Base-by-base conservation (phyloP, 1,284 basidiomycete genomes). In the Ustilago tritici region DNA sequence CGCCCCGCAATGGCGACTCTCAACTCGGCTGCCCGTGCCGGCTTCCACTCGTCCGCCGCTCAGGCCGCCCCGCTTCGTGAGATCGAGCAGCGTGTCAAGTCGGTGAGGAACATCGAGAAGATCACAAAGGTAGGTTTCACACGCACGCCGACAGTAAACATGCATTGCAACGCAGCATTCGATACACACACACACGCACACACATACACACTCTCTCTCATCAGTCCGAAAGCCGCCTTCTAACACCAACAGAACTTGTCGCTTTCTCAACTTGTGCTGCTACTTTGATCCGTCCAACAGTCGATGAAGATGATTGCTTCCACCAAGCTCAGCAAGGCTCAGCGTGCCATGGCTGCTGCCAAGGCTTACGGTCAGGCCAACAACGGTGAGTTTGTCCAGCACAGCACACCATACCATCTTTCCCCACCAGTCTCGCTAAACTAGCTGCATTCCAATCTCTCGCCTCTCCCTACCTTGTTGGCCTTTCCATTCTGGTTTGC, bases 291-390 rank as follows among this genome's bases (percentile, higher is more conserved):
- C 32, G 43, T 4, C 4, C 32, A 59, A 65, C 72, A 97, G 94
- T 98, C 95, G 66, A 99, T 98, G 96, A 98, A 98, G 72, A 86
- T 86, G 86, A 97, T 98, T 90, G 97, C 96, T 69, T 97, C 96
- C 63, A 98, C 95, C 72, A 96, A 97, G 88, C 92, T 99, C 66
- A 91, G 91, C 87, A 96, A 96, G 89, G 95, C 96, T 50, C 86
- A 86, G 81, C 91, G 92, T 84, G 95, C 96, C 79, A 98, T 99
- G 95, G 89, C 89, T 78, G 91, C 91, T 76, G 97, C 95, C 85
- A 97, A 98, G 90, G 88, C 92, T 86, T 99, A 98, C 88, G 97
- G 97, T 83, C 86, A 91, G 77, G 94, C 96, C 86, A 98, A 96
- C 90, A 90, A 92, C 82, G 95, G 95, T 95, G 71, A 66, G 81